Evolutionary conservation across 2,329 filamentous ascomycete genomes (phyloP).

Genomic region (Alternaria alternata): DNA sequence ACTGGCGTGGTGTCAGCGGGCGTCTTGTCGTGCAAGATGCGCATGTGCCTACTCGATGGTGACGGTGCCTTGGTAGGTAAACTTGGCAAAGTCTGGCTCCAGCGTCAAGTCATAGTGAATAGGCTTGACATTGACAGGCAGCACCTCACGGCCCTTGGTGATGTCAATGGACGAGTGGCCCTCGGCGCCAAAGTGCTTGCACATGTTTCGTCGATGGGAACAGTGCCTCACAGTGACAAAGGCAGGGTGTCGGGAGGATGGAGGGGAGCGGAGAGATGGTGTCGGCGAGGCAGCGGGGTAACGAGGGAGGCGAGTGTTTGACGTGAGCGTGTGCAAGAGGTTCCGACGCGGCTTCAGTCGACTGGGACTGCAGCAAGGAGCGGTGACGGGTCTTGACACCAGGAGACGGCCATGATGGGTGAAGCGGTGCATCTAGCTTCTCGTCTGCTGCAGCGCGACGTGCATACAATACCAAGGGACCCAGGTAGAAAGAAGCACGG

Average conservation of each 20-base stretch:
- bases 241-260: conserved; percentile 28
- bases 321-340: conserved; percentile 33
- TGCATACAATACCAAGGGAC: not conserved
- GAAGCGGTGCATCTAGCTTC: conserved; percentile 45
- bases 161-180: conserved; percentile 66
- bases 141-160: conserved; percentile 76
- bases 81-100: conserved; percentile 88
- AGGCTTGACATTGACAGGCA: conserved; percentile 93
- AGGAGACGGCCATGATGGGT: conserved; percentile 38
- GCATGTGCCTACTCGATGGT: conserved; percentile 71
- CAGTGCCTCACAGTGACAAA: conserved; percentile 63
- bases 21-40: not conserved
- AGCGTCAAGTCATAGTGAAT: conserved; percentile 89
- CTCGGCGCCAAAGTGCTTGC: conserved; percentile 67
- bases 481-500: conserved; percentile 15
- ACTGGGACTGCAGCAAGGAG: conserved; percentile 26
- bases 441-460: conserved; percentile 21
- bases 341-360: conserved; percentile 31
- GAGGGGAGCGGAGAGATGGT: conserved; percentile 24
- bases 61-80: conserved; percentile 86
- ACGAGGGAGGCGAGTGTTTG: conserved; percentile 36
- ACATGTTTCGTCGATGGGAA: conserved; percentile 80
- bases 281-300: conserved; percentile 38
- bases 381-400: conserved; percentile 27
- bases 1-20: conserved; percentile 49